These are phyloP conservation scores for Eutypa lata DNA, from an alignment of 2,329 filamentous ascomycete species.

Conservation along the genomic window DNA sequence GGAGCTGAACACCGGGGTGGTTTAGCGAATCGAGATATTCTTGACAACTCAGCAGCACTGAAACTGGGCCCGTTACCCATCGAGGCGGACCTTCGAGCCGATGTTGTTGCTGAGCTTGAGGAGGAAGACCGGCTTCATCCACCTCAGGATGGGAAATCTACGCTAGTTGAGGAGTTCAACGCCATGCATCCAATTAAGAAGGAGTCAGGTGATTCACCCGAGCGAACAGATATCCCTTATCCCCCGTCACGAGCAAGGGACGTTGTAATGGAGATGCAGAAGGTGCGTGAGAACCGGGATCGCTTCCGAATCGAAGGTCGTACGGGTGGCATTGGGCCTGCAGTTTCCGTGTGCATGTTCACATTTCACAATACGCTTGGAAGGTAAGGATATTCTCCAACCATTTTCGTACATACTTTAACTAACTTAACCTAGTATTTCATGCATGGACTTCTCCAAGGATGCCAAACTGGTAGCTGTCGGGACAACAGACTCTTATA, in stretches of 20 bases:
- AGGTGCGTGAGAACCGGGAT: conserved; percentile 88
- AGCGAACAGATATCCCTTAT: conserved; percentile 74
- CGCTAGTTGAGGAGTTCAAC: conserved; percentile 83
- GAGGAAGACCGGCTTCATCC: conserved; percentile 80
- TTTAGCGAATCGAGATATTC: conserved; percentile 57
- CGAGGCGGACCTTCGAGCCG: conserved; percentile 77
- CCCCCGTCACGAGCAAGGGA: conserved; percentile 87
- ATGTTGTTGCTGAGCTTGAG: conserved; percentile 82
- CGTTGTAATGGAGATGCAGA: conserved; percentile 90
- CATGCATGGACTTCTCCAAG: conserved; percentile 93
- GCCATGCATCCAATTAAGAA: conserved; percentile 78
- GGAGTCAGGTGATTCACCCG: conserved; percentile 80
- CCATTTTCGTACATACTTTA: background rate
- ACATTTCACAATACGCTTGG: conserved; percentile 97
- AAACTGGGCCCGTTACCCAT: conserved; percentile 80
- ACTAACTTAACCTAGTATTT: conserved; percentile 54
- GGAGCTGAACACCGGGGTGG: conserved; percentile 55
- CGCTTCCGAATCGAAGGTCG: conserved; percentile 83
- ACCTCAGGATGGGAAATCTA: conserved; percentile 66
- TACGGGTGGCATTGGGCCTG: conserved; percentile 78
- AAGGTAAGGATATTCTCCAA: conserved; percentile 53
- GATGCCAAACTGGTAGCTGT: conserved; percentile 84
- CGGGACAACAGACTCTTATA: conserved; percentile 91
- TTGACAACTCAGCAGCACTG: conserved; percentile 56
- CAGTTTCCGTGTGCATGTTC: conserved; percentile 91